These are phyloP conservation scores for Gnetum montanum DNA, from an alignment of 75 land plant genomes.

Conservation along the genomic window DNA sequence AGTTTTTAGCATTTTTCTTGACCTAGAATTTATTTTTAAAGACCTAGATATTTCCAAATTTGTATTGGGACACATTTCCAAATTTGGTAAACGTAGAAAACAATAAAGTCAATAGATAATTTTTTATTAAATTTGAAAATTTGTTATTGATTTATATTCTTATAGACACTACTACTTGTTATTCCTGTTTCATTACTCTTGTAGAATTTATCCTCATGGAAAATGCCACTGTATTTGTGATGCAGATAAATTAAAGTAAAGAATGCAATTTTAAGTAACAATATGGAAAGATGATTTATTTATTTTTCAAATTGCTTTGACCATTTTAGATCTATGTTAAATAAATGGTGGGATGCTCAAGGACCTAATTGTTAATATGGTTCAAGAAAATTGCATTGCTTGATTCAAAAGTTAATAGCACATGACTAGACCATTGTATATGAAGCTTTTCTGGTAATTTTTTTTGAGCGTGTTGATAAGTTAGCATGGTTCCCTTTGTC, in stretches of 20 bases:
- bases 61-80: too few relatives aligned
- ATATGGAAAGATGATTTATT: not conserved
- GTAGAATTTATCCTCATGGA: too few relatives aligned
- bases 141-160: too few relatives aligned
- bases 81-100: too few relatives aligned
- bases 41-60: too few relatives aligned
- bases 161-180: too few relatives aligned
- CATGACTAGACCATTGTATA: constrained; percentile 11
- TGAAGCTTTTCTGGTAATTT: constrained; percentile 11
- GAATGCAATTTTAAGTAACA: constrained; percentile 1
- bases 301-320: constrained; percentile 13
- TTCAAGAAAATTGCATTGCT: constrained; percentile 4
- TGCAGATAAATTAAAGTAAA: constrained; percentile 9
- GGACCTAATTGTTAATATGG: constrained; percentile 5
- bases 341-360: constrained; percentile 15
- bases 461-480: constrained; percentile 11
- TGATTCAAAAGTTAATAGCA: constrained; percentile 9
- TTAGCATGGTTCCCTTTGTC: not conserved
- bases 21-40: too few relatives aligned
- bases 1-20: too few relatives aligned
- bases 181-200: too few relatives aligned
- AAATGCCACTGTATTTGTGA: too few relatives aligned
- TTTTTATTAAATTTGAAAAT: too few relatives aligned
- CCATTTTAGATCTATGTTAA: constrained; percentile 3
- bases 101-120: too few relatives aligned